Conservation (phyloP, 1,139 yeast genomes). For the Lodderomyces jiufengensis region DNA sequence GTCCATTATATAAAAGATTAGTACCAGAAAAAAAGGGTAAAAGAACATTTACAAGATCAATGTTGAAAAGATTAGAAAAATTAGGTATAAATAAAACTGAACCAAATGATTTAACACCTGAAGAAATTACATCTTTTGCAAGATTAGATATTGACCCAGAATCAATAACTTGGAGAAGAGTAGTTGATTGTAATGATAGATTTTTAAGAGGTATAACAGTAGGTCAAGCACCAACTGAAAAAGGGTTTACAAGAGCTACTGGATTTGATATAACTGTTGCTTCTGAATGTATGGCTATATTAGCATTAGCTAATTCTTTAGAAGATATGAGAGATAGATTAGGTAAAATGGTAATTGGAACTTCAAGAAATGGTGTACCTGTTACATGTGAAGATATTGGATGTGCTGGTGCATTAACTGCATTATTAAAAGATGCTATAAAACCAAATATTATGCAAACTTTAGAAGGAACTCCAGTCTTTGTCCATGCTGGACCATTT, state of each 20-base stretch:
- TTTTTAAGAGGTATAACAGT: slow-evolving; percentile 87
- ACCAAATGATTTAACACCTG: slow-evolving; percentile 78
- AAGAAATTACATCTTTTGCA: slow-evolving; percentile 72
- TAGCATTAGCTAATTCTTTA: slow-evolving; percentile 82
- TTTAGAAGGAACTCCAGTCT: slow-evolving; percentile 96
- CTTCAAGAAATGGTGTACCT: slow-evolving; percentile 79
- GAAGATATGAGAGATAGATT: slow-evolving; percentile 86
- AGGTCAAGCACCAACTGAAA: slow-evolving; percentile 93
- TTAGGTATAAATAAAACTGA: slow-evolving; percentile 78
- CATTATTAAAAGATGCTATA: slow-evolving; percentile 92
- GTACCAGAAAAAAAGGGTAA: slow-evolving; percentile 85
- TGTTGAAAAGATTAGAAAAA: slow-evolving; percentile 75
- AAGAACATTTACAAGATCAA: slow-evolving; percentile 73
- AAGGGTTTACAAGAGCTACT: slow-evolving; percentile 82
- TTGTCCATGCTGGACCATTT: slow-evolving; percentile 98
- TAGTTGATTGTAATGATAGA: slow-evolving; percentile 94
- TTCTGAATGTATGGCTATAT: slow-evolving; percentile 95
- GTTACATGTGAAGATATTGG: slow-evolving; percentile 96
- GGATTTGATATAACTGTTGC: slow-evolving; percentile 98
- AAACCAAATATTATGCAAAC: slow-evolving; percentile 98
- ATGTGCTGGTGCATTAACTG: slow-evolving; percentile 96
- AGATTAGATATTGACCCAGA: slow-evolving; percentile 92
- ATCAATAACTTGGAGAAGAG: slow-evolving; percentile 94
- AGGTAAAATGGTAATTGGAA: slow-evolving; percentile 88
- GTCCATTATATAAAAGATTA: slow-evolving; percentile 78